A percentile compares a stretch with the other conserved stretches of the same genome.
Conservation (phyloP, 768 basidiomycete genomes). For the Boletus subparvulus region DNA sequence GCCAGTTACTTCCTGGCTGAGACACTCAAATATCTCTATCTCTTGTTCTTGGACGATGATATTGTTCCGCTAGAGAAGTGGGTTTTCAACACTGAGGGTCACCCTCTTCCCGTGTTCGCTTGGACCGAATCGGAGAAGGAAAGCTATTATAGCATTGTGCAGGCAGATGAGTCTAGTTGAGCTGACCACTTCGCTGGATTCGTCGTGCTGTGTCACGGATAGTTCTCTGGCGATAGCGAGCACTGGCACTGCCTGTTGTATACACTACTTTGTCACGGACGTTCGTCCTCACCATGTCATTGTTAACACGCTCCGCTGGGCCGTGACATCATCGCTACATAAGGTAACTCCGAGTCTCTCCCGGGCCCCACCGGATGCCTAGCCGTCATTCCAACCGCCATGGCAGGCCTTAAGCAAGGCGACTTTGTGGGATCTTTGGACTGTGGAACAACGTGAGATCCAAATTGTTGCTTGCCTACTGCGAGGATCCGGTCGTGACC, state of each 20-base stretch:
- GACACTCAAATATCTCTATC: constrained; percentile 71
- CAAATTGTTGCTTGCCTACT: not conserved
- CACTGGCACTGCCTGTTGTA: not conserved
- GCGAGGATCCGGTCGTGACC: not conserved
- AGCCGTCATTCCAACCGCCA: constrained; percentile 10
- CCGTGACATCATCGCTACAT: not conserved
- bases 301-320: not conserved
- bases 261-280: not conserved
- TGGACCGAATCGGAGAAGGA: constrained; percentile 57
- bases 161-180: not conserved
- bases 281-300: not conserved
- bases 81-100: constrained; percentile 74
- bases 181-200: not conserved
- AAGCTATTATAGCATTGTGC: constrained; percentile 24
- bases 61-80: constrained; percentile 52
- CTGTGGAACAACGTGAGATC: constrained; percentile 88
- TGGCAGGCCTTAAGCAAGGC: constrained; percentile 52
- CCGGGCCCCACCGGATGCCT: not conserved
- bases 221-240: not conserved
- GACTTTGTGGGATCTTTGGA: constrained; percentile 92
- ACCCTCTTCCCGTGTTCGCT: constrained; percentile 69
- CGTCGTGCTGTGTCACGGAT: not conserved
- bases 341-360: constrained; percentile 11
- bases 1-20: constrained; percentile 54
- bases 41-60: constrained; percentile 67